Evolutionary conservation across 2,329 filamentous ascomycete genomes (phyloP).

Genomic region (Diaporthe amygdali): DNA sequence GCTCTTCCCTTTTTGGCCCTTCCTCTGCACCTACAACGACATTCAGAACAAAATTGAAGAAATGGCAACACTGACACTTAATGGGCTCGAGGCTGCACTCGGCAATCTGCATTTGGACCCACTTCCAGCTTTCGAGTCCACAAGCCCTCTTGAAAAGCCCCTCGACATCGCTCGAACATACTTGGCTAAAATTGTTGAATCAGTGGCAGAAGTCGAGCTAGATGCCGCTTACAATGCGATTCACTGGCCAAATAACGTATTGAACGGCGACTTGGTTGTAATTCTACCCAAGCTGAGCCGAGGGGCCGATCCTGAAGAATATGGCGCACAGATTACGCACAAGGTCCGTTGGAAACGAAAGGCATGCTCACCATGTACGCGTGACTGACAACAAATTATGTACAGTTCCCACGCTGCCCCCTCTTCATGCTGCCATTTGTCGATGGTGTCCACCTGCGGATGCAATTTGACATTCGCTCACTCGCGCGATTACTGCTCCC

Average conservation of each 20-base stretch:
- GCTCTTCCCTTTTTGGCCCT: neutral
- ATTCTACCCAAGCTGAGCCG: slow-evolving; percentile 37
- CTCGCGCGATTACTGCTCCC: slow-evolving; percentile 63
- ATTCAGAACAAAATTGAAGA: neutral
- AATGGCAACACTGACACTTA: slow-evolving; percentile 63
- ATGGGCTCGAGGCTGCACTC: slow-evolving; percentile 63
- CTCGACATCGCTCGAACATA: slow-evolving; percentile 38
- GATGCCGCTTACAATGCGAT: slow-evolving; percentile 36
- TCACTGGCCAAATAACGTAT: slow-evolving; percentile 30
- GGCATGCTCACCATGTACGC: neutral
- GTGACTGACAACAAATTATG: neutral
- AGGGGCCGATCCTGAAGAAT: slow-evolving; percentile 27
- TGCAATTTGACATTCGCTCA: slow-evolving; percentile 67
- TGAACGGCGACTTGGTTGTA: slow-evolving; percentile 37
- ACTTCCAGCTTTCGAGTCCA: slow-evolving; percentile 29
- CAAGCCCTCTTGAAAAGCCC: slow-evolving; percentile 29
- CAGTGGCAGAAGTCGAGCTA: slow-evolving; percentile 29
- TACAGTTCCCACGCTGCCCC: slow-evolving; percentile 60
- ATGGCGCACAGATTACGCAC: slow-evolving; percentile 26
- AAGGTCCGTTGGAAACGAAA: slow-evolving; percentile 22
- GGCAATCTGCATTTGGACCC: slow-evolving; percentile 56
- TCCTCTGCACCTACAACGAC: neutral
- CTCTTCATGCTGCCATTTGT: slow-evolving; percentile 60
- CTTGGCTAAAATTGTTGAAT: slow-evolving; percentile 31
- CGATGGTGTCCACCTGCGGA: slow-evolving; percentile 65